These are phyloP conservation scores for Ilyonectria mors-panacis DNA, from an alignment of 2,329 filamentous ascomycete species.

Conservation along the genomic window DNA sequence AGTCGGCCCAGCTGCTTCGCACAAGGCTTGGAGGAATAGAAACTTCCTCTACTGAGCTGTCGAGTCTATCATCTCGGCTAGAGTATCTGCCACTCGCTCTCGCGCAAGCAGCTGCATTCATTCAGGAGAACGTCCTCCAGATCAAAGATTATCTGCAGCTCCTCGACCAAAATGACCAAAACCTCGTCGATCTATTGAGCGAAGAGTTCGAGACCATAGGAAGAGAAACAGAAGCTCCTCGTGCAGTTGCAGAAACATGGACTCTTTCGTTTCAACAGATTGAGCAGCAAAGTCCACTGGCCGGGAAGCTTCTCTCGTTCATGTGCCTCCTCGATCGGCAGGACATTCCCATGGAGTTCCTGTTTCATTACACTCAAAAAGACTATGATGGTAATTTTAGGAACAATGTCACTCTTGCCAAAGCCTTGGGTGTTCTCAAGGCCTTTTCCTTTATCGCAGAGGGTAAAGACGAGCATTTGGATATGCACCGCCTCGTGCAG, in stretches of 20 bases:
- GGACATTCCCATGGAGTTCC: constrained; percentile 46
- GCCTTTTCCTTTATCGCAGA: constrained; percentile 43
- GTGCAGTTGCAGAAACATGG: constrained; percentile 51
- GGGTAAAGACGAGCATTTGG: neutral
- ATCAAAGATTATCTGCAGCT: constrained; percentile 49
- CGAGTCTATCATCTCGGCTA: constrained; percentile 43
- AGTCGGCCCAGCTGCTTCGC: constrained; percentile 45
- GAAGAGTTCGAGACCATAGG: constrained; percentile 51
- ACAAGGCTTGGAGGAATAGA: constrained; percentile 27
- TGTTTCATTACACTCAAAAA: constrained; percentile 32
- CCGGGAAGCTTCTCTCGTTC: constrained; percentile 50
- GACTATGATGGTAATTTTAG: neutral
- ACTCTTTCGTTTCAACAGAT: constrained; percentile 55
- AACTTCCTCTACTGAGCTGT: neutral
- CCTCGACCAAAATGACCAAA: constrained; percentile 30
- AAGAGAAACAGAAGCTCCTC: constrained; percentile 45
- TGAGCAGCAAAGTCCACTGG: constrained; percentile 38
- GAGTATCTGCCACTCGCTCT: constrained; percentile 54
- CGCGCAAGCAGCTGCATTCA: constrained; percentile 54
- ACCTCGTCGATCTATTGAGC: constrained; percentile 43
- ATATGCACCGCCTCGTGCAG: constrained; percentile 36
- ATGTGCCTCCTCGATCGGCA: constrained; percentile 52
- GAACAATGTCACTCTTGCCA: neutral
- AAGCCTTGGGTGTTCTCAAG: constrained; percentile 46
- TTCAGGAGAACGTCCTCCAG: constrained; percentile 47